A percentile compares a stretch with the other conserved stretches of the same genome.
Evolutionary conservation across 192 early-diverging fungal species (phyloP).

Genomic region (Backusella circina): DNA sequence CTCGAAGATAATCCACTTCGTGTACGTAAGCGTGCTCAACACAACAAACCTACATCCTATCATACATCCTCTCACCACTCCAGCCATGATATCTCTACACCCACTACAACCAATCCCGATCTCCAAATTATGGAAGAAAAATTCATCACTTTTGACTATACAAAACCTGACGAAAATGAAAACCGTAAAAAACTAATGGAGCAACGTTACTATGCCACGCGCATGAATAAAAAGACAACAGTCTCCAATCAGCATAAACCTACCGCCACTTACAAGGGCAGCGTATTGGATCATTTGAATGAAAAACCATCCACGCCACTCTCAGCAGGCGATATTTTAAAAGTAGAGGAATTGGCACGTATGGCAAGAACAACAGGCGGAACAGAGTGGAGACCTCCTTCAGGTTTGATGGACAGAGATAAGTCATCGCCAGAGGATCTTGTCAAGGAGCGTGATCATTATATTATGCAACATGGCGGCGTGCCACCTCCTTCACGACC

Average conservation of each 20-base stretch:
- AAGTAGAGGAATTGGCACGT: conserved; percentile 32
- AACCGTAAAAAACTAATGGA: conserved; percentile 22
- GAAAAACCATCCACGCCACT: conserved; percentile 29
- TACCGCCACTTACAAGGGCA: conserved; percentile 13
- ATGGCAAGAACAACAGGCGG: conserved; percentile 15
- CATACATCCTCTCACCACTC: conserved; percentile 13
- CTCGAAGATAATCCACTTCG: conserved; percentile 96
- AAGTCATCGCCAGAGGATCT: neutral
- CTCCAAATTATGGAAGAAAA: conserved; percentile 79
- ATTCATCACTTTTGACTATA: conserved; percentile 68
- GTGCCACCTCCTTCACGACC: conserved; percentile 2
- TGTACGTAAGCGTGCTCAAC: conserved; percentile 58
- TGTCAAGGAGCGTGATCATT: conserved; percentile 1
- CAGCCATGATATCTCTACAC: neutral
- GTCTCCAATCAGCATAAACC: neutral
- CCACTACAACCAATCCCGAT: conserved; percentile 42
- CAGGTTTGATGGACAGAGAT: conserved; percentile 3
- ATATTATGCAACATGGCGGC: conserved; percentile 2
- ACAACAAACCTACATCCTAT: conserved; percentile 21
- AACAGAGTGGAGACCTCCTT: conserved; percentile 21
- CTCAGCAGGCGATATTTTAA: conserved; percentile 29
- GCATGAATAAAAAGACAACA: conserved; percentile 10
- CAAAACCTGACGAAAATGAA: conserved; percentile 42
- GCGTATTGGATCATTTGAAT: conserved; percentile 22
- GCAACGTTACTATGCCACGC: conserved; percentile 16